Evolutionary conservation across 192 early-diverging fungal species (phyloP), one percentile per base, ranked within the genome.

Genomic region (Endogone sp.): DNA sequence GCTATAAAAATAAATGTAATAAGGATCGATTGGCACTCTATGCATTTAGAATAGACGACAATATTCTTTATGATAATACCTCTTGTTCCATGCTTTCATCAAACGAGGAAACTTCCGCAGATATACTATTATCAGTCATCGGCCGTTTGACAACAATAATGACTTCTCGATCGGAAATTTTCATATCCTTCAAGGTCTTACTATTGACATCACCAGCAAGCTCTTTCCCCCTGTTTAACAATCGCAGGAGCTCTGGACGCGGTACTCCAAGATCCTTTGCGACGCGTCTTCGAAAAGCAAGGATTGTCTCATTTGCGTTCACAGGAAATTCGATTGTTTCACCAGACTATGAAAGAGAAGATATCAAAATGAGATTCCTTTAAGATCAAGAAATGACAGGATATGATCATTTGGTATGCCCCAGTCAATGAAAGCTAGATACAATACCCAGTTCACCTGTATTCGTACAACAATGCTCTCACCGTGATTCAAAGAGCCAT

Each of bases 151-250:
- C 62, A 21, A 70, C 77, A 54, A 82, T 62, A 25, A 82, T 72
- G 3, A 70, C 59, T 28, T 73, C 70, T 22, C 69, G 57, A 65
- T 79, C 70, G 3, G 70, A 69, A 23, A 82, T 49, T n/a, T 67
- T 72, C 20, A 79, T 30, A 32, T 82, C 78, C 32, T 82, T 75
- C 28, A 82, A 60, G 0, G 81, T 76, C 55, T 61, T 74, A 23
- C 64, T 62, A 61, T 82, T 75, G 28, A 63, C 63, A 22, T 67
- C 71, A 6, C 31, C 2, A 20, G 26, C 23, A 44, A 76, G 65
- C 22, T 82, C 81, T 49, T 79, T 79, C 11, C 81, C 81, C 3
- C 68, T 62, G 0, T 64, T 72, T 23, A 79, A 70, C 29, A 82
- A 58, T 0, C 81, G 64, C 16, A 82, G 30, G 13, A 66, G 61